Conservation (phyloP, 2,329 filamentous ascomycete genomes). For the Coniella lustricola region DNA sequence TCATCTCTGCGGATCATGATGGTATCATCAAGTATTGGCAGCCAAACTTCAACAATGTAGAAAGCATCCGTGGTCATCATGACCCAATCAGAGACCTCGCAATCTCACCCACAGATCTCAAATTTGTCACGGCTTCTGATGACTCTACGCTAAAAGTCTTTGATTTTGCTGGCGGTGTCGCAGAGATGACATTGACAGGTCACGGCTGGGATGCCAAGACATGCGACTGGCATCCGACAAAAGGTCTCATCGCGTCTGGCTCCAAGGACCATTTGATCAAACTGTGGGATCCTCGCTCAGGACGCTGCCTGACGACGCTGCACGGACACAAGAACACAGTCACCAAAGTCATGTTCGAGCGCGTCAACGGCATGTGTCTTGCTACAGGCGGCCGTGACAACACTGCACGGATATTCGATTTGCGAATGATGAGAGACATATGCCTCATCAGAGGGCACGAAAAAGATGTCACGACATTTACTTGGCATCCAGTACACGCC, state of each 20-base stretch:
- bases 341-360: constrained; percentile 86
- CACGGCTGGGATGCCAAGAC: constrained; percentile 97
- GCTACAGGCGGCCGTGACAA: constrained; percentile 92
- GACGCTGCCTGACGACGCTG: constrained; percentile 83
- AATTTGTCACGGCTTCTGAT: constrained; percentile 94
- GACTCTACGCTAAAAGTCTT: constrained; percentile 92
- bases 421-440: constrained; percentile 97
- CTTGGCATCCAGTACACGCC: constrained; percentile 90
- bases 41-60: constrained; percentile 97
- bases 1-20: constrained; percentile 91
- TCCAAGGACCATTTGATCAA: constrained; percentile 98
- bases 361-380: constrained; percentile 72
- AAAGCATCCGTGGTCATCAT: constrained; percentile 83
- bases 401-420: constrained; percentile 86
- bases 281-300: constrained; percentile 93
- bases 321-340: constrained; percentile 98
- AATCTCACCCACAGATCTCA: constrained; percentile 88
- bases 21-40: constrained; percentile 98
- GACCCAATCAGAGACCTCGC: constrained; percentile 87
- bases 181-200: constrained; percentile 79
- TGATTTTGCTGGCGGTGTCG: constrained; percentile 81
- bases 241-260: constrained; percentile 87
- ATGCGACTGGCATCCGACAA: constrained; percentile 95
- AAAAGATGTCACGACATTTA: constrained; percentile 86
- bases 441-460: constrained; percentile 89